Evolutionary conservation across 2,329 filamentous ascomycete species (phyloP), one percentile per base, ranked within the genome.

Genomic region (Thielaviopsis populi): DNA sequence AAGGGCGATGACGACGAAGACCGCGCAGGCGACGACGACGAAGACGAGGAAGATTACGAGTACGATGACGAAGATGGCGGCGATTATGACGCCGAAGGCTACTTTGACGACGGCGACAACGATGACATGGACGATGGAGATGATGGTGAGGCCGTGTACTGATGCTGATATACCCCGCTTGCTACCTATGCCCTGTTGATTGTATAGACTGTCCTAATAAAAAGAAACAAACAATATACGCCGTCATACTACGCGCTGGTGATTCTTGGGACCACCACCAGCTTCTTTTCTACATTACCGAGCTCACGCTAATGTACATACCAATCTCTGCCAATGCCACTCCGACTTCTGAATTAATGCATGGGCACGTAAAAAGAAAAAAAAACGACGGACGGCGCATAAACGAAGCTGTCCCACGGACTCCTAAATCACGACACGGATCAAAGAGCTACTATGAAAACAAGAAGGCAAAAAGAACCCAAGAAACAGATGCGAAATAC

Each of bases 71-170:
- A 83, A 65, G 80, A 81, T 59, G 82, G 79, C 1, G 81, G 82
- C 7, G 82, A 84, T 66, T 84, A 84, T 69, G 79, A 84, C 54
- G 82, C 82, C 1, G 82, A 84, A 69, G 76, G 76, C 10, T 83
- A 83, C 72, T 84, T 84, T 69, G 81, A 83, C 66, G 80, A 77
- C 27, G 80, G 80, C 13, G 79, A 81, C 66, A 80, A 82, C 24
- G 79, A 80, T 58, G 77, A 77, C 59, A 79, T 75, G 2, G 78
- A 78, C 7, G 80, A 80, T 27, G 81, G 80, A 48, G 76, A 76
- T 67, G 73, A 68, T 43, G 58, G 62, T 19, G 63, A 65, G 30
- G 61, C 61, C 24, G 48, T 63, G 22, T 63, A 63, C 33, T 63
- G 15, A 63, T n/a, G 43, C 37, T 11, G 40, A 50, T 48, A 66